These are phyloP conservation scores for Mangifera indica DNA, from an alignment of 345 rosid genomes.

Conservation along the genomic window DNA sequence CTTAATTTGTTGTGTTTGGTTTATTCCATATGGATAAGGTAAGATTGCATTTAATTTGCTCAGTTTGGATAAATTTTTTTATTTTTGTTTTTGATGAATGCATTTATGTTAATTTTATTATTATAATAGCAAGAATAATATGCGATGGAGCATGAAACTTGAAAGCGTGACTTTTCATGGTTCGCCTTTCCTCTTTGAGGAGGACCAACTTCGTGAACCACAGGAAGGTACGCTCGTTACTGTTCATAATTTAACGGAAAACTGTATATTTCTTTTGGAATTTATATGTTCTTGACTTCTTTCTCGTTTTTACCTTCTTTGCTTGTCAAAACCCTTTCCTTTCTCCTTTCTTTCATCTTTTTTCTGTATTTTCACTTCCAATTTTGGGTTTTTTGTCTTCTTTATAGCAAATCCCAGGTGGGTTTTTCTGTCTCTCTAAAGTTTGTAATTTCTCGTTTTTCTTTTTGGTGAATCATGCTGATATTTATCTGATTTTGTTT, in stretches of 20 bases:
- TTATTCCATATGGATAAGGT: not conserved
- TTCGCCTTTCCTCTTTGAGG: slow-evolving; percentile 19
- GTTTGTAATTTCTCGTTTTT: not conserved
- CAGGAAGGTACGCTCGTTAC: slow-evolving; percentile 30
- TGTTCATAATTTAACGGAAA: slow-evolving; percentile 37
- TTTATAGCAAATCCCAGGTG: not conserved
- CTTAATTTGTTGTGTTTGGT: not conserved
- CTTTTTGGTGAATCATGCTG: not conserved
- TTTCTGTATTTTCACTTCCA: not conserved
- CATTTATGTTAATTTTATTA: not conserved
- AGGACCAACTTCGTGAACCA: slow-evolving; percentile 7
- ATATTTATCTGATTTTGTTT: slow-evolving; percentile 4
- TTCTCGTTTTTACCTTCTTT: not conserved
- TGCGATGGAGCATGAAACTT: slow-evolving; percentile 26
- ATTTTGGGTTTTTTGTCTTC: too few relatives aligned
- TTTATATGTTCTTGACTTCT: slow-evolving; percentile 4
- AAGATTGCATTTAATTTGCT: not conserved
- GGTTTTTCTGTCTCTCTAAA: not conserved
- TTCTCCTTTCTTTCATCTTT: not conserved
- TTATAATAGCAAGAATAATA: not conserved
- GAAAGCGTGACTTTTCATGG: slow-evolving; percentile 49
- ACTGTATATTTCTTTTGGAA: slow-evolving; percentile 18
- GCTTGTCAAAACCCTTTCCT: not conserved
- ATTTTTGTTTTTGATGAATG: not conserved
- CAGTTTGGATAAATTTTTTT: not conserved